A percentile compares a stretch with the other conserved stretches of the same genome.
These are phyloP conservation scores for Pseudotsuga menziesii DNA, from an alignment of 75 land plant genomes.

Conservation along the genomic window DNA sequence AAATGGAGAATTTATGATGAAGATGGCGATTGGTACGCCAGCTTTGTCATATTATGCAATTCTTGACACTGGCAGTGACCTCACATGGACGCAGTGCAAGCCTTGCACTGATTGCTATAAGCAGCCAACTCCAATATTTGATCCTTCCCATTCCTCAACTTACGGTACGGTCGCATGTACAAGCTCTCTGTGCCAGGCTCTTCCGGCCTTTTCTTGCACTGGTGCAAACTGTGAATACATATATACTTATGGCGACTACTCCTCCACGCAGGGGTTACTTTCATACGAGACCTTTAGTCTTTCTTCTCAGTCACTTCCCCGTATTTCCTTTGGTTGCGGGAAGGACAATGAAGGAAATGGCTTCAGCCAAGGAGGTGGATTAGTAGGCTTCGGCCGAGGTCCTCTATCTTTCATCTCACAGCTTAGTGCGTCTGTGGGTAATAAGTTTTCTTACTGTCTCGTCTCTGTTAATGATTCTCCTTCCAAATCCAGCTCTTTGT, in stretches of 20 bases:
- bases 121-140: constrained; percentile 26
- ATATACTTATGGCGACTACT: constrained; percentile 38
- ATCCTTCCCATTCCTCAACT: constrained; percentile 17
- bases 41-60: background rate
- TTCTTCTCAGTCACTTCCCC: background rate
- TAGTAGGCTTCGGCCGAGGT: constrained; percentile 25
- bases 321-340: constrained; percentile 25
- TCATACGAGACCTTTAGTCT: constrained; percentile 30
- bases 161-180: constrained; percentile 13
- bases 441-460: constrained; percentile 27
- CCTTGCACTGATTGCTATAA: constrained; percentile 27
- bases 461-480: background rate
- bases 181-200: constrained; percentile 5
- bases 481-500: background rate
- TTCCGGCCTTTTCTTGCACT: background rate
- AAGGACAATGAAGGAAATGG: constrained; percentile 27
- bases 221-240: constrained; percentile 17
- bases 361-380: constrained; percentile 21
- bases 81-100: constrained; percentile 32
- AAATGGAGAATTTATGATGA: background rate
- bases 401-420: constrained; percentile 24
- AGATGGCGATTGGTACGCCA: background rate
- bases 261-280: constrained; percentile 32
- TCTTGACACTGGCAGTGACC: constrained; percentile 18
- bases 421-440: constrained; percentile 6